These are phyloP conservation scores for Dimocarpus longan DNA, from an alignment of 345 rosid species.

Conservation along the genomic window DNA sequence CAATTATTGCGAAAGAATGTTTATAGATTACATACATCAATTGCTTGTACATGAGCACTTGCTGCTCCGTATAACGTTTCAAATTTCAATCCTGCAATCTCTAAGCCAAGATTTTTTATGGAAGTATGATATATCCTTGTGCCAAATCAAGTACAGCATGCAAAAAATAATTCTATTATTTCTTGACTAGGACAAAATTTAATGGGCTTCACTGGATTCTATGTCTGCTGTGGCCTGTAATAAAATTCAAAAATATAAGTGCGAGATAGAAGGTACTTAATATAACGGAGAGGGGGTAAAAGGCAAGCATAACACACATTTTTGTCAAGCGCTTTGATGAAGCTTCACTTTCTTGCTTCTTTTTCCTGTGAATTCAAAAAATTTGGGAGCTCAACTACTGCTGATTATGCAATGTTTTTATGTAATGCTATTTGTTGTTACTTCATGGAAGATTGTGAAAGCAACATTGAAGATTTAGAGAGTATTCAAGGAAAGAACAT, in stretches of 20 bases:
- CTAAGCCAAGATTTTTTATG: conserved; percentile 15
- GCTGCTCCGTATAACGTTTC: conserved; percentile 17
- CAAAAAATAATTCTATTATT: neutral
- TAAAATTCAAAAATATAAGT: neutral
- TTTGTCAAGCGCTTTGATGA: neutral
- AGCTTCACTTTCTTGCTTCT: neutral
- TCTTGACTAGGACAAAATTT: neutral
- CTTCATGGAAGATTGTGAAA: neutral
- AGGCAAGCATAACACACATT: neutral
- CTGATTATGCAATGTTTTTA: neutral
- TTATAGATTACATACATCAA: conserved; percentile 19
- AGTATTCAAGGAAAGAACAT: conserved; percentile 11
- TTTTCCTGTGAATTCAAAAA: neutral
- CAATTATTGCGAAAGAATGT: conserved; percentile 8
- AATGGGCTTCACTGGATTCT: conserved; percentile 14
- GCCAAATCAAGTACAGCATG: conserved; percentile 11
- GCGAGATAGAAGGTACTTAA: neutral
- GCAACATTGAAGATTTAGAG: conserved; percentile 8
- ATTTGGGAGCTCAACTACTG: neutral
- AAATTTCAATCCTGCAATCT: conserved; percentile 17
- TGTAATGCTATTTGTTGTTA: neutral
- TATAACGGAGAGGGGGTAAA: neutral
- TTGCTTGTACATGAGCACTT: conserved; percentile 20
- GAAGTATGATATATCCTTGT: conserved; percentile 5
- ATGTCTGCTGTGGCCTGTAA: conserved; percentile 54